Conservation (phyloP, 805 yeast genomes). For the Saccharomycodes ludwigii region DNA sequence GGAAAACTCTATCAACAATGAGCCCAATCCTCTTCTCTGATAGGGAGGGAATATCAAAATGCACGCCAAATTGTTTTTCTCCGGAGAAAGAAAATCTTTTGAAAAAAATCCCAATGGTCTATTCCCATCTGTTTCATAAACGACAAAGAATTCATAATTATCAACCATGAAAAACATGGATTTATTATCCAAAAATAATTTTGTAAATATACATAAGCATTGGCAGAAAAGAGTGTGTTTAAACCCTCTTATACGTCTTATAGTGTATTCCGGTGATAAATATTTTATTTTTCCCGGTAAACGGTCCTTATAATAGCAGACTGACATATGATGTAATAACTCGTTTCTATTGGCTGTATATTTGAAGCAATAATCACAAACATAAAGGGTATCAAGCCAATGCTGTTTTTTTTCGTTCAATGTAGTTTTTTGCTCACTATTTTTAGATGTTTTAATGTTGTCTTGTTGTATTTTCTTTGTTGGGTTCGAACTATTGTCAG, state of each 20-base stretch:
- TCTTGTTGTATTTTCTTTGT: no score
- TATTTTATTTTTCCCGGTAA: conserved; percentile 64
- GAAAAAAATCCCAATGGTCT: conserved; percentile 87
- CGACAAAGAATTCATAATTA: conserved; percentile 66
- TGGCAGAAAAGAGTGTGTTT: conserved; percentile 63
- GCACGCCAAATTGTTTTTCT: conserved; percentile 80
- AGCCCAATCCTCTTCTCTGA: conserved; percentile 68
- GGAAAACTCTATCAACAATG: conserved; percentile 70
- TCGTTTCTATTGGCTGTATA: conserved; percentile 41
- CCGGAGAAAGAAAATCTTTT: conserved; percentile 66
- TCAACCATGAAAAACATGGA: conserved; percentile 75
- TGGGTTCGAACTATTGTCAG: no score
- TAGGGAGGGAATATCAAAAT: conserved; percentile 87
- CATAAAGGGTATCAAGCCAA: conserved; percentile 53
- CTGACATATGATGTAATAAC: conserved; percentile 36
- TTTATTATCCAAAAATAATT: conserved; percentile 80
- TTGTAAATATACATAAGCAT: conserved; percentile 71
- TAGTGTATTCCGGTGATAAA: conserved; percentile 40
- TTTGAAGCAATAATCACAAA: conserved; percentile 79
- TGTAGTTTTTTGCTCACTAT: conserved; percentile 1
- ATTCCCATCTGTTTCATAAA: conserved; percentile 38
- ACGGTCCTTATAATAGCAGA: conserved; percentile 30
- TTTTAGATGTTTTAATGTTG: conserved; percentile 1
- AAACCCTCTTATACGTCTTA: conserved; percentile 57
- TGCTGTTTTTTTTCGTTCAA: conserved; percentile 12